Conservation (phyloP, 495 filamentous ascomycete species). For the Penicillium parvum region DNA sequence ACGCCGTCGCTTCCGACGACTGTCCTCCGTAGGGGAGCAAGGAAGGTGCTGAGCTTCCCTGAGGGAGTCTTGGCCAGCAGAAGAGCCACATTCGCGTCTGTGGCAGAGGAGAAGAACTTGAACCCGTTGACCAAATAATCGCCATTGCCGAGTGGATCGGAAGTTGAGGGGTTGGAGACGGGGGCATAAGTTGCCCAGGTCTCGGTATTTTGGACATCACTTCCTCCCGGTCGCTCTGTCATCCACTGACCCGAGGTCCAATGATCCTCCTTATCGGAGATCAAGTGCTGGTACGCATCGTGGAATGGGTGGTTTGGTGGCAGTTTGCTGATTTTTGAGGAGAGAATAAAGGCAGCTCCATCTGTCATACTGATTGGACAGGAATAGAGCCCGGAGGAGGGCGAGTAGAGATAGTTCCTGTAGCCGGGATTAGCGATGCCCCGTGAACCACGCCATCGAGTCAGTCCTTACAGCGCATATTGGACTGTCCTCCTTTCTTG, state of each 20-base stretch:
- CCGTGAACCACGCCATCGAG: background rate
- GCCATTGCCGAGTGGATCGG: conserved; percentile 21
- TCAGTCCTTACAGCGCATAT: conserved; percentile 25
- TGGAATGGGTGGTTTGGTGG: conserved; percentile 43
- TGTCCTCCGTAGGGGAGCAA: conserved; percentile 56
- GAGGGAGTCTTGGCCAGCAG: conserved; percentile 61
- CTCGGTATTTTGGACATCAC: conserved; percentile 68
- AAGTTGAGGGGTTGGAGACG: conserved; percentile 4
- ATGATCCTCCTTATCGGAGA: conserved; percentile 51
- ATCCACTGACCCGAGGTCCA: conserved; percentile 87
- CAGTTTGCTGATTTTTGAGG: conserved; percentile 40
- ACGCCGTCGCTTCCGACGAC: conserved; percentile 22
- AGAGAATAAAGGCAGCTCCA: conserved; percentile 60
- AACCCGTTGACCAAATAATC: conserved; percentile 56
- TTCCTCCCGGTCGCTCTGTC: conserved; percentile 74
- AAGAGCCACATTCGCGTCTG: conserved; percentile 65
- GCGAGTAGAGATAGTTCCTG: conserved; percentile 62
- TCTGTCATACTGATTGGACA: conserved; percentile 71
- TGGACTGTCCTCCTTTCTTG: conserved; percentile 38
- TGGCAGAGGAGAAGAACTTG: conserved; percentile 76
- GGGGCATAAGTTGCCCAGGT: conserved; percentile 51
- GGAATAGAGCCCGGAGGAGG: conserved; percentile 55
- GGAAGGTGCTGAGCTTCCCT: conserved; percentile 59
- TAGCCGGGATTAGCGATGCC: conserved; percentile 42
- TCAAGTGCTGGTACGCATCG: conserved; percentile 46